Evolutionary conservation across 148 eudicot species (phyloP), one percentile per base, ranked within the genome.

Genomic region (Fallopia convolvulus): DNA sequence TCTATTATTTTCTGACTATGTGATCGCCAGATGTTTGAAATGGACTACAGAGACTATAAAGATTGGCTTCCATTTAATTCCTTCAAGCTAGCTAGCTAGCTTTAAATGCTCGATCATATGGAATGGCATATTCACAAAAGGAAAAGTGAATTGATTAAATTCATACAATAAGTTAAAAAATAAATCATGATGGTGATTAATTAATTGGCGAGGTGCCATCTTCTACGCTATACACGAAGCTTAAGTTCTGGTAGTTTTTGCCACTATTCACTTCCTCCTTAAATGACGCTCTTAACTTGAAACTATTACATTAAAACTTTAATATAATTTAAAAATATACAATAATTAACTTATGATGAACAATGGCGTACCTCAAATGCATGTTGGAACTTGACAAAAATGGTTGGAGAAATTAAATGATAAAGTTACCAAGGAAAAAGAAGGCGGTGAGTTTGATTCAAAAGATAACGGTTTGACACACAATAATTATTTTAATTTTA

Each of bases 231-330:
- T 55, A 55, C 33, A 58, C 66, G 66, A 30, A 21, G 8, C 33
- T 23, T 6, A n/a, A 23, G 11, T 8, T 58, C 12, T 9, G 30
- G 2, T 58, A 23, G 66, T 58, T 20, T 58, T 6, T 12, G 66
- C 66, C 66, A 21, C 66, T 58, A 23, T 30, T 58, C 66, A 58
- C 26, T 58, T 58, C 66, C 66, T 58, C 66, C 66, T 58, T 21
- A 20, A 30, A 58, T 58, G 26, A 58, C 66, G 3, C 63, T 56
- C 30, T 14, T 1, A 56, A 48, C 52, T 48, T 48, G 3, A 36
- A 36, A 2, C 3, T 36, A 2, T 33, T 36, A 2, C 4, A 36
- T 33, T 1, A 33, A 33, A 33, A 33, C 36, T 33, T 33, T 33
- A 3, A 1, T 1, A 33, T 7, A 15, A 17, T 20, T 58, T 58